phyloP scores from a whole-genome alignment of 768 basidiomycete species.

The Boletus insuetus region DNA sequence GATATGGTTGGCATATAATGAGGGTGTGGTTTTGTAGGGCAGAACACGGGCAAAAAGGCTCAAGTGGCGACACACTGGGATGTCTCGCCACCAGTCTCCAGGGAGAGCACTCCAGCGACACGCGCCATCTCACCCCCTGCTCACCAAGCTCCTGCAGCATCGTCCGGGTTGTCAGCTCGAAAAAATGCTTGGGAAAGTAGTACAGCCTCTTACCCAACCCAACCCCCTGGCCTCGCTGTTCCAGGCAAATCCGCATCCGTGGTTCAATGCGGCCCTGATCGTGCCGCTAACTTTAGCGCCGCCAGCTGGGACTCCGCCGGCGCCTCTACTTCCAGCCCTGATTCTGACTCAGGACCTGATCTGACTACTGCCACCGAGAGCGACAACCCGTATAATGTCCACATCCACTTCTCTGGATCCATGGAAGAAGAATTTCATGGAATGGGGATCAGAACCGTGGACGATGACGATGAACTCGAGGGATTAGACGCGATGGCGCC shows the following conservation, averaged over 20 bases:
- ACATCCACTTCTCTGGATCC: slow-evolving; percentile 23
- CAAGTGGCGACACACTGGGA: slow-evolving; percentile 21
- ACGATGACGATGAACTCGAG: slow-evolving; percentile 9
- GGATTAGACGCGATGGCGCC: slow-evolving; percentile 29
- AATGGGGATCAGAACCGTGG: slow-evolving; percentile 15
- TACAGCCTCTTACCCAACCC: slow-evolving; percentile 6
- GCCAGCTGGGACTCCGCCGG: slow-evolving; percentile 25
- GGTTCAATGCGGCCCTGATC: slow-evolving; percentile 2
- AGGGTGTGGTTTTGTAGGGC: slow-evolving; percentile 11
- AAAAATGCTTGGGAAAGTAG: slow-evolving; percentile 11
- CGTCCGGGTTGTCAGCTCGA: slow-evolving; percentile 9
- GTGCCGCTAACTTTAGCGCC: slow-evolving; percentile 7
- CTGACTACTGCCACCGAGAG: slow-evolving; percentile 21
- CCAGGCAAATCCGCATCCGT: background rate
- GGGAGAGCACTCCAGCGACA: slow-evolving; percentile 14
- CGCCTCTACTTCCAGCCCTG: slow-evolving; percentile 25
- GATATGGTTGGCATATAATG: background rate
- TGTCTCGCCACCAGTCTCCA: slow-evolving; percentile 12
- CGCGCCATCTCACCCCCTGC: background rate
- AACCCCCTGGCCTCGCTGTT: slow-evolving; percentile 12
- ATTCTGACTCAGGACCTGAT: slow-evolving; percentile 27
- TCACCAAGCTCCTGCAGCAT: slow-evolving; percentile 3
- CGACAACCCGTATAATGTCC: slow-evolving; percentile 22
- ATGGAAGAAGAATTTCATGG: slow-evolving; percentile 32
- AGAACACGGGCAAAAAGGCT: slow-evolving; percentile 1